Evolutionary conservation across 1,139 yeast genomes (phyloP).

Genomic region (Tardiomyces digboiensis): DNA sequence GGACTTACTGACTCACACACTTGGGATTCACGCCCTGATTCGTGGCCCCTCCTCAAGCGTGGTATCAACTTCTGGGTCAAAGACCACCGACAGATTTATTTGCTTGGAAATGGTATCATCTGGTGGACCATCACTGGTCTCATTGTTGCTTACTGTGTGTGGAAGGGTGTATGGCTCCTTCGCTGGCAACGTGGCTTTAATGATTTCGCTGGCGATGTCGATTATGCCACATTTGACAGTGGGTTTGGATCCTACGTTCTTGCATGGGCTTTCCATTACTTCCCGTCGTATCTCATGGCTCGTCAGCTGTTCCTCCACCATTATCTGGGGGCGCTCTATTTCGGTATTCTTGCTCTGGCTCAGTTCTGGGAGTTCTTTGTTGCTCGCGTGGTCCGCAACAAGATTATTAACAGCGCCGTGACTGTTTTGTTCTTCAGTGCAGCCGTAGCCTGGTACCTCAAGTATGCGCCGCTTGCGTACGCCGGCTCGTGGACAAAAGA

Average conservation of each 20-base stretch:
- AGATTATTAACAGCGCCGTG: constrained; percentile 32
- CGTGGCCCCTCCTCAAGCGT: constrained; percentile 85
- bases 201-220: constrained; percentile 36
- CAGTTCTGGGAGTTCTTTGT: constrained; percentile 68
- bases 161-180: constrained; percentile 45
- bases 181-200: constrained; percentile 58
- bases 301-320: constrained; percentile 93
- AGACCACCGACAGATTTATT: constrained; percentile 68
- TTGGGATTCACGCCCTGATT: constrained; percentile 79
- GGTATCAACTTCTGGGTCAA: constrained; percentile 95
- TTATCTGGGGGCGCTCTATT: constrained; percentile 84
- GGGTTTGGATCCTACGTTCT: constrained; percentile 58
- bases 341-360: constrained; percentile 77
- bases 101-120: constrained; percentile 80
- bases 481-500: constrained; percentile 75
- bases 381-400: constrained; percentile 32
- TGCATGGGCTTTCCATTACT: constrained; percentile 81
- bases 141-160: constrained; percentile 44
- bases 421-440: constrained; percentile 40
- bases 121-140: constrained; percentile 81
- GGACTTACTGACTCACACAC: constrained; percentile 78
- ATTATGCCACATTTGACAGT: constrained; percentile 59
- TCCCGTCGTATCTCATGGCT: constrained; percentile 88
- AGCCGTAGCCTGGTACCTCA: constrained; percentile 46
- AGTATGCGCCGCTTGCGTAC: constrained; percentile 67